These are phyloP conservation scores for Solioccasus polychromus DNA, from an alignment of 768 basidiomycete genomes.

Conservation along the genomic window DNA sequence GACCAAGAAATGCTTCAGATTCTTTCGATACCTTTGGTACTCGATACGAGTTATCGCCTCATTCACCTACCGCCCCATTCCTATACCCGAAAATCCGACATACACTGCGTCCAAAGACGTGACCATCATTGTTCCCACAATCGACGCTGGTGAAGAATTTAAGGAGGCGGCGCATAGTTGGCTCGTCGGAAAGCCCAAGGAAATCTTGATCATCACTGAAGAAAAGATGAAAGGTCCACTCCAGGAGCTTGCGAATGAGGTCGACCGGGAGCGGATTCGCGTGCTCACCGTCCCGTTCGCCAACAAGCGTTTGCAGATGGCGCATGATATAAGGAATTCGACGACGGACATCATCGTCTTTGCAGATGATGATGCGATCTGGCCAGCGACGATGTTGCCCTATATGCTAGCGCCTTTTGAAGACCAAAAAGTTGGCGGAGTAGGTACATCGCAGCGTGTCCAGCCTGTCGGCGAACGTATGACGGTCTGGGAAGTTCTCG, in stretches of 20 bases:
- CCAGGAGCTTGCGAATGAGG: slow-evolving; percentile 83
- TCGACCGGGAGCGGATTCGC: slow-evolving; percentile 80
- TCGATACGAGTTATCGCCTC: slow-evolving; percentile 79
- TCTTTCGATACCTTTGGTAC: slow-evolving; percentile 94
- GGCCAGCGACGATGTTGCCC: slow-evolving; percentile 89
- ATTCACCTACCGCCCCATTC: slow-evolving; percentile 81
- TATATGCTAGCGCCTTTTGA: slow-evolving; percentile 90
- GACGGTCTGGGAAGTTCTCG: slow-evolving; percentile 95
- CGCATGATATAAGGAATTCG: slow-evolving; percentile 86
- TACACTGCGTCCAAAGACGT: slow-evolving; percentile 91
- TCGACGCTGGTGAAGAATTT: slow-evolving; percentile 95
- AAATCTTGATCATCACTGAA: slow-evolving; percentile 73
- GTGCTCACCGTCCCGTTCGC: slow-evolving; percentile 91
- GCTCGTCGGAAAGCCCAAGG: slow-evolving; percentile 91
- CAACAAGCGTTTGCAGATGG: slow-evolving; percentile 93
- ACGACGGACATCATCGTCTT: slow-evolving; percentile 94
- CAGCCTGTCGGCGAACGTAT: slow-evolving; percentile 72
- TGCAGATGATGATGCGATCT: slow-evolving; percentile 94
- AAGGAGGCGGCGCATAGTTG: slow-evolving; percentile 90
- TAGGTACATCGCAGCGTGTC: slow-evolving; percentile 88
- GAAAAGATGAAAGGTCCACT: slow-evolving; percentile 89
- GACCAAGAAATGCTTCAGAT: slow-evolving; percentile 44
- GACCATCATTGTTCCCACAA: slow-evolving; percentile 94
- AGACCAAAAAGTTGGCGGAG: slow-evolving; percentile 90
- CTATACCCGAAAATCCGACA: slow-evolving; percentile 85